Conservation (phyloP, 495 filamentous ascomycete species). For the Annulohypoxylon bovei region DNA sequence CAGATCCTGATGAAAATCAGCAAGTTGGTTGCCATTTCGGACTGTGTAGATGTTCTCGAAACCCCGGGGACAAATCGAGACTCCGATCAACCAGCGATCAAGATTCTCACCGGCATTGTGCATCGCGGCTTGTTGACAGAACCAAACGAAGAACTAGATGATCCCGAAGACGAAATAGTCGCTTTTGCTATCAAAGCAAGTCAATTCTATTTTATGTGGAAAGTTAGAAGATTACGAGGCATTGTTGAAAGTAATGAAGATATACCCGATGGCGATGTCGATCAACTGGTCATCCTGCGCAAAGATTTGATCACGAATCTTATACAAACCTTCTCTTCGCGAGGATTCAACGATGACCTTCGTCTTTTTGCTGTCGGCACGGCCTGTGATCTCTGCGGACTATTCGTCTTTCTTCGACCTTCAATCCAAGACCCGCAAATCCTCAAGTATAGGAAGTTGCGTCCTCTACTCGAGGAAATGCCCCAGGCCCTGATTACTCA, state of each 20-base stretch:
- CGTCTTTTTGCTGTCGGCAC: slow-evolving; percentile 77
- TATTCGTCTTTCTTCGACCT: slow-evolving; percentile 76
- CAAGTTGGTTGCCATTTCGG: slow-evolving; percentile 81
- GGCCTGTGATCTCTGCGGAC: slow-evolving; percentile 81
- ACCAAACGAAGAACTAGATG: slow-evolving; percentile 70
- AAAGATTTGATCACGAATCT: slow-evolving; percentile 68
- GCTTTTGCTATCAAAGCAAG: slow-evolving; percentile 74
- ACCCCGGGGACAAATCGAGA: slow-evolving; percentile 61
- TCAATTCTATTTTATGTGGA: slow-evolving; percentile 96
- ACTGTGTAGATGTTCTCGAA: slow-evolving; percentile 79
- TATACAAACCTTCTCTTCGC: slow-evolving; percentile 69
- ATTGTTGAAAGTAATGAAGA: slow-evolving; percentile 53
- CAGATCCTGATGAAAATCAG: slow-evolving; percentile 86
- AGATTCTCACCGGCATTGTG: slow-evolving; percentile 73
- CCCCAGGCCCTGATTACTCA: slow-evolving; percentile 61
- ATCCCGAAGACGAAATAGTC: slow-evolving; percentile 79
- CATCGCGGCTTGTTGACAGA: slow-evolving; percentile 71
- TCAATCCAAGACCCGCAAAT: slow-evolving; percentile 43
- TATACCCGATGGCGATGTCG: slow-evolving; percentile 61
- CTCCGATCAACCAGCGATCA: slow-evolving; percentile 63
- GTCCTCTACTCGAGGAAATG: slow-evolving; percentile 72
- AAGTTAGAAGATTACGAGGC: slow-evolving; percentile 64
- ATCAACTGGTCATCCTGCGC: slow-evolving; percentile 66
- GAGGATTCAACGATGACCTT: slow-evolving; percentile 75
- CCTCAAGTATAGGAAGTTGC: slow-evolving; percentile 62